Evolutionary conservation across 2,329 filamentous ascomycete species (phyloP).

Genomic region (Colletotrichum horii): DNA sequence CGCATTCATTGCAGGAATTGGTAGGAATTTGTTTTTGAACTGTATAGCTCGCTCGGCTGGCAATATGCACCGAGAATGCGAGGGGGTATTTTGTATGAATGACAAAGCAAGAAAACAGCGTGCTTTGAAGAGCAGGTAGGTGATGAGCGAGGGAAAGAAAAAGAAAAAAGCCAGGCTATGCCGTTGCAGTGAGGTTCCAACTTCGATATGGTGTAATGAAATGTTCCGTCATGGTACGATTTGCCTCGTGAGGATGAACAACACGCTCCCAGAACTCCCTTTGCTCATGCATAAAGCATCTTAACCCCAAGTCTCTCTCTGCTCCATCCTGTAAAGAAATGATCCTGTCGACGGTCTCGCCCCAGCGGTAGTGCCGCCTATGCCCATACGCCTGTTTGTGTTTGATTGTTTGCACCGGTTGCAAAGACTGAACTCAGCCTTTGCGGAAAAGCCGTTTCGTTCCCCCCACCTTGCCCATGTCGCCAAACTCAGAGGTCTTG

Average conservation of each 20-base stretch:
- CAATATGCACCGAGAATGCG: background rate
- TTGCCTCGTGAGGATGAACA: background rate
- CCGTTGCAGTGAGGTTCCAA: background rate
- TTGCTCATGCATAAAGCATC: background rate
- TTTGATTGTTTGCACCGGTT: background rate
- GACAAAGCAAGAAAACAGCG: background rate
- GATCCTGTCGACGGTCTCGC: background rate
- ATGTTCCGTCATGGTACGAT: slow-evolving; percentile 1
- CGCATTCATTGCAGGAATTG: background rate
- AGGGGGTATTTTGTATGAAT: slow-evolving; percentile 12
- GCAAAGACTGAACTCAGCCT: slow-evolving; percentile 20
- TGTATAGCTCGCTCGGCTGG: background rate
- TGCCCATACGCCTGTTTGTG: background rate
- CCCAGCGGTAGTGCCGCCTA: background rate
- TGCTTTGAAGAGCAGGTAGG: background rate
- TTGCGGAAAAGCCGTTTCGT: slow-evolving; percentile 75
- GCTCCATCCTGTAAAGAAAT: background rate
- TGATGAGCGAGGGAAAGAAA: background rate
- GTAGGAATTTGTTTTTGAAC: background rate
- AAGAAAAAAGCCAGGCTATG: background rate
- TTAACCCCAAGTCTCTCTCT: background rate
- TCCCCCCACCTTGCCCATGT: slow-evolving; percentile 73
- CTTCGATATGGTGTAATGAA: background rate
- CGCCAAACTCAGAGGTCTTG: slow-evolving; percentile 59
- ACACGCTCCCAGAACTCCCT: slow-evolving; percentile 8